Evolutionary conservation across 768 basidiomycete species (phyloP), one percentile per base, ranked within the genome.

Genomic region (Trametes cingulata): DNA sequence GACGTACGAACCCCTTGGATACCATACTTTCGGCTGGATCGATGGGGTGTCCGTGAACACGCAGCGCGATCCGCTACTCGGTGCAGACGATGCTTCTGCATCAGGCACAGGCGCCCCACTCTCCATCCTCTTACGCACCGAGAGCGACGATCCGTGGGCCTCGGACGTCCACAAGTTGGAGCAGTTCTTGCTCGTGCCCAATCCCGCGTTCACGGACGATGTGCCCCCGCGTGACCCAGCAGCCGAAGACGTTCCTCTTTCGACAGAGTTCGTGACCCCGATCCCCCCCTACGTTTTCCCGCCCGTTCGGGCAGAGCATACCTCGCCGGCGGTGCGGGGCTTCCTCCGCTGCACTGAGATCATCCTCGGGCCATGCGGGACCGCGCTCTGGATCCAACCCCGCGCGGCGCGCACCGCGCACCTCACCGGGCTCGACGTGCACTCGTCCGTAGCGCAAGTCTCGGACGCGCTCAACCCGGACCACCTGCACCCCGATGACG

Each of bases 1-100:
- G 3, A 56, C 73, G 0, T 77, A 81, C 54, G 52, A 66, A 1
- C 74, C 80, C 0, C 67, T 78, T 39, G 79, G 78, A 1, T 67
- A 64, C 2, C 79, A 83, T 62, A 82, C 83, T 2, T 87, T 87
- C 64, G 87, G 87, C 15, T 88, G 87, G 87, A 80, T 87, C 14
- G 87, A 88, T 53, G 82, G 83, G 8, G 76, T 85, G 37, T 79
- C 79, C 2, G 76, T 82, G 8, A 46, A 14, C 1, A 62, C 74
- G 1, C 62, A 70, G 57, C 45, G 49, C 4, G 36, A 46, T 24
- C 48, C 58, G 1, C n/a, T 39, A 25, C 24, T 20, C 10, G 33
- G 52, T 39, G 42, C 35, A 0, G 20, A 46, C 33, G 47, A 10
- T 24, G 24, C 41, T 7, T 7, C 63, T 56, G 19, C 40, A 2